A percentile compares a stretch with the other conserved stretches of the same genome.
These are phyloP conservation scores for Millerozyma acaciae DNA, from an alignment of 805 yeast species.

Conservation along the genomic window DNA sequence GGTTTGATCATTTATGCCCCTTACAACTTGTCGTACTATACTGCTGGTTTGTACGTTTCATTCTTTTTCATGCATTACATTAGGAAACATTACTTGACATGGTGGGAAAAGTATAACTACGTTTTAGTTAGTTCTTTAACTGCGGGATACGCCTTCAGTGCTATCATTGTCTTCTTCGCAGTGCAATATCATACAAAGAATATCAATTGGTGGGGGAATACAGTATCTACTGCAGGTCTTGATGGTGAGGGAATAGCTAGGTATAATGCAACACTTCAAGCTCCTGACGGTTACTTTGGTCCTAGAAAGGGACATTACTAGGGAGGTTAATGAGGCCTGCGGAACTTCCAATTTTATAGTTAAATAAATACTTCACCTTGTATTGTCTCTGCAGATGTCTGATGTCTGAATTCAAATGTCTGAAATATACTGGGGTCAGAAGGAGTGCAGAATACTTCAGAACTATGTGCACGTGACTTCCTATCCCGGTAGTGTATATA, in stretches of 20 bases:
- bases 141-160: conserved; percentile 57
- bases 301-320: conserved; percentile 20
- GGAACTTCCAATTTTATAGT: too few relatives aligned
- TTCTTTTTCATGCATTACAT: conserved; percentile 48
- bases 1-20: conserved; percentile 45
- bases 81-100: conserved; percentile 38
- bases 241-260: conserved; percentile 23
- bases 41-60: conserved; percentile 54
- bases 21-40: conserved; percentile 41
- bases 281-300: conserved; percentile 32
- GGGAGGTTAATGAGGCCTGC: too few relatives aligned
- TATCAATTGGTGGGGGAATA: conserved; percentile 62
- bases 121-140: conserved; percentile 47
- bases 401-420: too few relatives aligned
- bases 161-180: conserved; percentile 53
- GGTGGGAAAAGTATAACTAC: conserved; percentile 71
- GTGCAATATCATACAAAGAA: conserved; percentile 40
- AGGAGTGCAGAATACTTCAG: too few relatives aligned
- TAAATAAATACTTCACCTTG: too few relatives aligned
- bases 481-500: too few relatives aligned
- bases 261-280: conserved; percentile 16
- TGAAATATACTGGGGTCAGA: too few relatives aligned
- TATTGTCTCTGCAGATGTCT: too few relatives aligned
- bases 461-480: too few relatives aligned
- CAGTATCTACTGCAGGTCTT: conserved; percentile 20